Evolutionary conservation across 1,139 yeast genomes (phyloP).

Genomic region (Geotrichum aggregatum): DNA sequence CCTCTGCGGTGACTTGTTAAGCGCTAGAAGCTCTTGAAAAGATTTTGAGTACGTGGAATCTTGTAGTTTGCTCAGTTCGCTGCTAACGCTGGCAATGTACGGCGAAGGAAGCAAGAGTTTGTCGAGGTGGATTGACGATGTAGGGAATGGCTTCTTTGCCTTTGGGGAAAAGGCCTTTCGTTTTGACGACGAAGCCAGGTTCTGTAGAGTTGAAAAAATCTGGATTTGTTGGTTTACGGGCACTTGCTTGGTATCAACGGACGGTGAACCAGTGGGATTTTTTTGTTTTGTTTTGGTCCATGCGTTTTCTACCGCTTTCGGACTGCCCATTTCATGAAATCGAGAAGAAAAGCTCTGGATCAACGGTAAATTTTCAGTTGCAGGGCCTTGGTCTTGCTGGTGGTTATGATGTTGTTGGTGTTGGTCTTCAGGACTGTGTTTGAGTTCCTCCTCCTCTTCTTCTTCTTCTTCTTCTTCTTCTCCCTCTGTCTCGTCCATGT

Average conservation of each 20-base stretch:
- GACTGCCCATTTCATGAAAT: neutral
- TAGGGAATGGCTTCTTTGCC: neutral
- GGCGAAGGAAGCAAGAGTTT: neutral
- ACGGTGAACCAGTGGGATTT: neutral
- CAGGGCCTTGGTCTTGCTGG: neutral
- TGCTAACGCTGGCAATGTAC: neutral
- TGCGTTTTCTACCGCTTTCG: neutral
- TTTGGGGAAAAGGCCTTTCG: neutral
- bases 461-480: neutral
- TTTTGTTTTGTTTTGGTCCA: slow-evolving; percentile 1
- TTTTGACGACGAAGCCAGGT: neutral
- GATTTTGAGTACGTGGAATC: neutral
- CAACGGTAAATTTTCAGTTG: neutral
- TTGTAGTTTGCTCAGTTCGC: neutral
- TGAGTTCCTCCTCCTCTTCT: too few species aligned
- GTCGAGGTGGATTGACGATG: neutral
- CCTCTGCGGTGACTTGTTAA: too few species aligned
- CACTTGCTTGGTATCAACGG: neutral
- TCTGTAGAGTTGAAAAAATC: neutral
- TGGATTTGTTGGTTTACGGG: neutral
- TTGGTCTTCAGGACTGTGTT: too few species aligned
- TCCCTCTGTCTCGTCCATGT: neutral
- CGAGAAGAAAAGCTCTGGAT: neutral
- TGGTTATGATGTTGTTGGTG: neutral
- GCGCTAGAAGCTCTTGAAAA: too few species aligned